Percentiles rank a stretch among this genome's conserved stretches.
These are phyloP conservation scores for Sugiyamaella lignohabitans DNA, from an alignment of 805 yeast species.

Conservation along the genomic window DNA sequence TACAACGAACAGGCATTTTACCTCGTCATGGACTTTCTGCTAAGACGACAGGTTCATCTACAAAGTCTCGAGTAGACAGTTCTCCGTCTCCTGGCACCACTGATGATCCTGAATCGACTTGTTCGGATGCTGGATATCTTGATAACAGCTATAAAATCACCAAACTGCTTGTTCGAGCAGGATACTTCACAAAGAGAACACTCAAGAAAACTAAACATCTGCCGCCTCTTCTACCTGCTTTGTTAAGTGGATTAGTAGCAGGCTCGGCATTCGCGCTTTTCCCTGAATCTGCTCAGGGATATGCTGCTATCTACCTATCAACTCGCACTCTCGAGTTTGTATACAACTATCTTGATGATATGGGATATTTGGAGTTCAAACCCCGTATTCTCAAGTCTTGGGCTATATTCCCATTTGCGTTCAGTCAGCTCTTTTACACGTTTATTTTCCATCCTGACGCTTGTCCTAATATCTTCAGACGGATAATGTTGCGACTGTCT, in stretches of 20 bases:
- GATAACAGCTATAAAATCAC: neutral
- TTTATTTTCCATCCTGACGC: slow-evolving; percentile 32
- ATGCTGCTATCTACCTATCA: slow-evolving; percentile 30
- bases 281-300: slow-evolving; percentile 26
- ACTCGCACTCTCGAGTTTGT: slow-evolving; percentile 32
- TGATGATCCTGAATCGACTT: neutral
- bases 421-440: slow-evolving; percentile 34
- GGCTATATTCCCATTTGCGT: slow-evolving; percentile 36
- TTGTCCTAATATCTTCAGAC: slow-evolving; percentile 29
- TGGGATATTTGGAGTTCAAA: slow-evolving; percentile 30
- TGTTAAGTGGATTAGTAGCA: slow-evolving; percentile 24
- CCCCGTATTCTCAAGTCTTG: slow-evolving; percentile 35
- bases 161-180: neutral
- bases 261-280: slow-evolving; percentile 24
- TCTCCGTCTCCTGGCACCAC: neutral
- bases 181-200: neutral
- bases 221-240: slow-evolving; percentile 8
- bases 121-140: too few species aligned
- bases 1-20: neutral
- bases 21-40: neutral
- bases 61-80: neutral
- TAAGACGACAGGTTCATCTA: too few species aligned
- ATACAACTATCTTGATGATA: slow-evolving; percentile 32
- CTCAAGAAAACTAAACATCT: neutral
- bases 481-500: slow-evolving; percentile 27